phyloP scores from a whole-genome alignment of 805 yeast species.

The Nadsonia fulvescens region DNA sequence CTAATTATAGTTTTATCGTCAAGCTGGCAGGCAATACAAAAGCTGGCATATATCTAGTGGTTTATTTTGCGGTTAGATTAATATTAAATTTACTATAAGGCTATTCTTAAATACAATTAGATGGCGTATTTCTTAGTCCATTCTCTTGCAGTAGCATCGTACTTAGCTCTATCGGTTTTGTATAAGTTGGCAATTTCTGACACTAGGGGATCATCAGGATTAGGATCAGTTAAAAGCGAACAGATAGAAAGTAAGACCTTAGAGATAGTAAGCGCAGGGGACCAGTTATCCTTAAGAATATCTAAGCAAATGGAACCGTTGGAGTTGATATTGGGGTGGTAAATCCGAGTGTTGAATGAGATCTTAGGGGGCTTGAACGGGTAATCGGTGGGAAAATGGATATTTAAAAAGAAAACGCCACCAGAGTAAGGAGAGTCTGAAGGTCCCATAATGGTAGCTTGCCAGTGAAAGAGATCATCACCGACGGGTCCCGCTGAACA shows the following conservation, averaged over 20 bases:
- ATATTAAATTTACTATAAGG: slow-evolving; percentile 4
- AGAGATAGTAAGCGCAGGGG: slow-evolving; percentile 93
- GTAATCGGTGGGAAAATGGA: slow-evolving; percentile 97
- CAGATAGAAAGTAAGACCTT: slow-evolving; percentile 89
- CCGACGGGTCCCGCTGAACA: slow-evolving; percentile 99
- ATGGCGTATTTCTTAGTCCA: slow-evolving; percentile 98
- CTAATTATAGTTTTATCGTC: no score
- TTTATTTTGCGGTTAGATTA: slow-evolving; percentile 2
- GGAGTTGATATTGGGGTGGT: slow-evolving; percentile 92
- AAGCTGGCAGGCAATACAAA: no score
- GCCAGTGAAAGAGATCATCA: slow-evolving; percentile 97
- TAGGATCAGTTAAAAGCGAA: slow-evolving; percentile 90
- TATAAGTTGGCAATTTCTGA: slow-evolving; percentile 96
- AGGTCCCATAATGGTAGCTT: slow-evolving; percentile 98
- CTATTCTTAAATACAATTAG: no score
- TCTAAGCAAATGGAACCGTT: slow-evolving; percentile 94
- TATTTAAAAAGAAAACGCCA: slow-evolving; percentile 89
- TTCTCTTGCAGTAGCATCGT: slow-evolving; percentile 93
- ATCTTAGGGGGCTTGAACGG: slow-evolving; percentile 97
- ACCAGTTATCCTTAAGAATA: slow-evolving; percentile 96
- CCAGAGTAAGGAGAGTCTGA: slow-evolving; percentile 76
- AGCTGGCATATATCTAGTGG: no score
- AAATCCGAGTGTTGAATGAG: slow-evolving; percentile 83
- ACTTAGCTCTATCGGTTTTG: slow-evolving; percentile 83
- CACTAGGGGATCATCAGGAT: slow-evolving; percentile 97